phyloP scores from a whole-genome alignment of 768 basidiomycete genomes.

The Trichaptum fuscoviolaceum region DNA sequence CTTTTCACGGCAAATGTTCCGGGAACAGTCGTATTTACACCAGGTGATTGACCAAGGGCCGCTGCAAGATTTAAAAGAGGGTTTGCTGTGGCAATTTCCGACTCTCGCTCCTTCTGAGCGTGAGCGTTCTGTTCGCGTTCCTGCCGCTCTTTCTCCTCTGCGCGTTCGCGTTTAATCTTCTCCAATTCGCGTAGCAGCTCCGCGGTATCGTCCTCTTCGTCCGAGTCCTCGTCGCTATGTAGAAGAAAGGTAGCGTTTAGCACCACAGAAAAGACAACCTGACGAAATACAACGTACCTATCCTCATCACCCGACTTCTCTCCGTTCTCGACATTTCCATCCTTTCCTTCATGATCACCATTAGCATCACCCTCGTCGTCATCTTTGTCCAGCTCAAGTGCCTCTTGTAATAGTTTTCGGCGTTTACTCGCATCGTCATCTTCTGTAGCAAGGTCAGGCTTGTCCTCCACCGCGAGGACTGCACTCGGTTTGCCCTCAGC shows the following conservation, averaged over 20 bases:
- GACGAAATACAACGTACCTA: constrained; percentile 31
- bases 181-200: constrained; percentile 95
- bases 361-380: constrained; percentile 69
- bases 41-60: constrained; percentile 75
- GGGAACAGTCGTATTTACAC: constrained; percentile 66
- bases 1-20: constrained; percentile 89
- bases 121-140: constrained; percentile 70
- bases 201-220: constrained; percentile 86
- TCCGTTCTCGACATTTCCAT: constrained; percentile 31
- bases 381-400: constrained; percentile 84
- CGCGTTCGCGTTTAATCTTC: constrained; percentile 94
- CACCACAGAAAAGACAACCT: background rate
- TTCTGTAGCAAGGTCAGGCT: constrained; percentile 36
- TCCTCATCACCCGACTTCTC: constrained; percentile 36
- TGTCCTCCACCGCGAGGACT: constrained; percentile 32
- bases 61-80: constrained; percentile 89
- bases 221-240: constrained; percentile 44
- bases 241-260: background rate
- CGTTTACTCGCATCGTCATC: constrained; percentile 73
- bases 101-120: constrained; percentile 60
- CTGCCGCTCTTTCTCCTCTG: constrained; percentile 82
- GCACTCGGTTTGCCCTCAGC: constrained; percentile 60
- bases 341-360: constrained; percentile 25
- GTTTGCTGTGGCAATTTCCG: constrained; percentile 81
- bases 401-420: constrained; percentile 82